Base-by-base conservation (phyloP, 2,329 filamentous ascomycete species). In the Amphichorda felina region DNA sequence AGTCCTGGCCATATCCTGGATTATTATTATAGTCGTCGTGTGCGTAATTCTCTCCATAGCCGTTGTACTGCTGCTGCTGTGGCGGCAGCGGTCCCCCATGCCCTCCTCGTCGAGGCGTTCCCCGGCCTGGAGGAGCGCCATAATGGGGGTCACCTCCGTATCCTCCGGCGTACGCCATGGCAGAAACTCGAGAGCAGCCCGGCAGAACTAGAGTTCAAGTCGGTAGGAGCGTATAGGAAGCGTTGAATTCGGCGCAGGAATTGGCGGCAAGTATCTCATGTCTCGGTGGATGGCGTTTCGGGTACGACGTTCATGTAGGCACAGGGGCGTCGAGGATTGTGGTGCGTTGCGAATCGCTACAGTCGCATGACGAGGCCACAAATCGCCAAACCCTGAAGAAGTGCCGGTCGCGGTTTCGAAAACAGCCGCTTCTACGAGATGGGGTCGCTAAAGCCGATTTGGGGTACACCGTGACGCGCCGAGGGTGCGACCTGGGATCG, bases 161-260 rank as follows among this genome's bases (percentile, higher is more conserved):
- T 41, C 57, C 62, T 41, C 57, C 61, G 41, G 70, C 63, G 47
- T 71, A 72, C 31, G 68, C 64, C 70, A 74, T 74, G 13, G 30
- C 19, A 8, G 31, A 29, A 7, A 29, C 6, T 24, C 21, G 10
- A 24, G 9, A 9, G 16, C 28, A 30, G 28, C n/a, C 11, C n/a
- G 11, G 26, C 5, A 29, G 11, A n/a, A n/a, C 26, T 13, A 5
- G 7, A 21, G 15, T 22, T 24, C 10, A 22, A 33, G 31, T 33
- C 18, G 16, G 10, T 15, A 17, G 10, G 18, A 6, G 21, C 21
- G 21, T 6, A 6, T 24, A 24, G 21, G 21, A 24, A 6, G 21
- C 10, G 21, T 24, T 10, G 6, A 24, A 10, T 6, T 24, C 10
- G 21, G 21, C 21, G 21, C 21, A 31, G 29, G 29, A 7, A 18